Evolutionary conservation across 1,284 basidiomycete genomes (phyloP).

Genomic region (Wolfiporia cocos): DNA sequence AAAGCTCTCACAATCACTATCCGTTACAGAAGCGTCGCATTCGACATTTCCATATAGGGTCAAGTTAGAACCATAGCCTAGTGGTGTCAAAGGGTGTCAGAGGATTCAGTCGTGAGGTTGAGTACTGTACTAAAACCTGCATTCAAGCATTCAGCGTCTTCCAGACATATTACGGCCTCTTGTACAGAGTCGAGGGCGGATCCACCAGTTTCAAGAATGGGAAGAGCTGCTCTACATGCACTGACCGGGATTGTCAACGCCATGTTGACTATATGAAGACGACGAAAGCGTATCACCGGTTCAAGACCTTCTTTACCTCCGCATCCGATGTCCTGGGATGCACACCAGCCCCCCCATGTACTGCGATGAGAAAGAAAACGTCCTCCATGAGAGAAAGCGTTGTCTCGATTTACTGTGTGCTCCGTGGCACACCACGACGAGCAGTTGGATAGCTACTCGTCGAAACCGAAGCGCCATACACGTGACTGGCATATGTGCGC

Average conservation of each 20-base stretch:
- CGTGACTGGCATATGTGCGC: too few relatives aligned
- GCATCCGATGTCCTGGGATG: slow-evolving; percentile 39
- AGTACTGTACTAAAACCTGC: slow-evolving; percentile 39
- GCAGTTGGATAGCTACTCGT: too few relatives aligned
- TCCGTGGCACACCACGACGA: too few relatives aligned
- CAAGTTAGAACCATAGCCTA: slow-evolving; percentile 72
- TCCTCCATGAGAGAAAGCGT: too few relatives aligned
- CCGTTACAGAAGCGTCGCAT: slow-evolving; percentile 75
- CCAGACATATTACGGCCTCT: slow-evolving; percentile 46
- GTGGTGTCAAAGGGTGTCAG: too few relatives aligned
- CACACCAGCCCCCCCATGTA: slow-evolving; percentile 66
- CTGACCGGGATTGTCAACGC: slow-evolving; percentile 22
- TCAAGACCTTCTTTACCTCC: slow-evolving; percentile 46
- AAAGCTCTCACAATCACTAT: slow-evolving; percentile 43
- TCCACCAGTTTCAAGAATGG: slow-evolving; percentile 10
- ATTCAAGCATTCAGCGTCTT: slow-evolving; percentile 58
- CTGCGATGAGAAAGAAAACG: slow-evolving; percentile 31
- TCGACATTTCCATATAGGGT: slow-evolving; percentile 64
- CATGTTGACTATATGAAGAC: background rate
- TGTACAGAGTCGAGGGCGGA: slow-evolving; percentile 40
- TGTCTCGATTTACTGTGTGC: too few relatives aligned
- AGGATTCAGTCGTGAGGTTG: too few relatives aligned
- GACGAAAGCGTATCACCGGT: slow-evolving; percentile 31
- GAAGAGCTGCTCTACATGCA: slow-evolving; percentile 37
- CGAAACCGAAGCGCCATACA: too few relatives aligned